These are phyloP conservation scores for Echinochloa phyllopogon DNA, from an alignment of 176 grass and related monocot genomes.

Conservation along the genomic window DNA sequence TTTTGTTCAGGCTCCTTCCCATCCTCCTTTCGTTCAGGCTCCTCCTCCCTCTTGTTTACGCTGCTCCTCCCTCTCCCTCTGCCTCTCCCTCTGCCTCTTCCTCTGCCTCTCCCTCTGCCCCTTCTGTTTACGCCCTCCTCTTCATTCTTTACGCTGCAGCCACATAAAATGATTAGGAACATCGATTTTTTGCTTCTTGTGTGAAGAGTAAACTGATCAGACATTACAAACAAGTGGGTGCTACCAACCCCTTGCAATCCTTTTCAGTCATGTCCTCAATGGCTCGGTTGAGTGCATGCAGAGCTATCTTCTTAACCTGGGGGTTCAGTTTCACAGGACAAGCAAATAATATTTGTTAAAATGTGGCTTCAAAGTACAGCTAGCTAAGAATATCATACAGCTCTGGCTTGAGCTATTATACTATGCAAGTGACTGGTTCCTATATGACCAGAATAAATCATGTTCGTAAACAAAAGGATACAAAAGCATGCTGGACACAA, in stretches of 20 bases:
- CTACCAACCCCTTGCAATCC: slow-evolving; percentile 15
- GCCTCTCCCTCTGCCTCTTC: background rate
- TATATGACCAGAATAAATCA: background rate
- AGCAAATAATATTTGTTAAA: slow-evolving; percentile 13
- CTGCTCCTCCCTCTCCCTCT: background rate
- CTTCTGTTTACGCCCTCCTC: background rate
- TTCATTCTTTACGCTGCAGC: background rate
- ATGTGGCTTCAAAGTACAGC: background rate
- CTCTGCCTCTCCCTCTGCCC: no score
- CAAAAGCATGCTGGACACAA: background rate
- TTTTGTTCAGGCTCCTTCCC: no score
- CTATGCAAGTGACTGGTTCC: background rate
- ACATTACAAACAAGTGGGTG: background rate
- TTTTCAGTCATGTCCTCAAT: slow-evolving; percentile 26
- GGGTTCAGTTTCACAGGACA: background rate
- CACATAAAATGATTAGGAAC: background rate
- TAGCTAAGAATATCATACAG: background rate
- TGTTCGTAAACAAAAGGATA: background rate
- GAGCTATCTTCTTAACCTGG: slow-evolving; percentile 81
- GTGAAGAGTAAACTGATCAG: background rate
- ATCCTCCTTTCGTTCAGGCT: no score
- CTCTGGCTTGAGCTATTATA: background rate
- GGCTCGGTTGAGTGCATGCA: slow-evolving; percentile 49
- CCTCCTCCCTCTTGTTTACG: no score
- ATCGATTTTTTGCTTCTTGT: background rate